phyloP scores from a whole-genome alignment of 2,329 filamentous ascomycete genomes.

The Aphanocladium album region DNA sequence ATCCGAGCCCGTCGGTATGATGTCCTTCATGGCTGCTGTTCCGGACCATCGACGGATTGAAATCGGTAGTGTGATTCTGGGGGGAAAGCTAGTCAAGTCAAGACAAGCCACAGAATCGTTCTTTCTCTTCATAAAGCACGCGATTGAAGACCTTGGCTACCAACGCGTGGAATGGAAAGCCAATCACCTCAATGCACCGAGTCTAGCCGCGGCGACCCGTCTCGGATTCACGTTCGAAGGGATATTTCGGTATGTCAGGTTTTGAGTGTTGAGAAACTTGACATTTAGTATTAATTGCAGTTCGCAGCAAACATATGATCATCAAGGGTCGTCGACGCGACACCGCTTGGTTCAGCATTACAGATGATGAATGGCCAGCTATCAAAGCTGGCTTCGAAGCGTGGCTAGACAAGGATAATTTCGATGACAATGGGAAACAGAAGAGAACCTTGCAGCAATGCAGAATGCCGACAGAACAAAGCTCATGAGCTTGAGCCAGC shows the following conservation, averaged over 20 bases:
- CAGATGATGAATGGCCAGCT: conserved; percentile 53
- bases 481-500: background rate
- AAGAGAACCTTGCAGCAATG: conserved; percentile 37
- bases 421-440: conserved; percentile 50
- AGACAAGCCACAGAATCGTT: conserved; percentile 52
- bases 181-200: conserved; percentile 50
- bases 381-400: conserved; percentile 41
- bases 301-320: conserved; percentile 50
- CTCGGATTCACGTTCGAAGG: conserved; percentile 58
- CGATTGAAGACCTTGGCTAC: conserved; percentile 50
- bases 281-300: background rate
- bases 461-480: conserved; percentile 14
- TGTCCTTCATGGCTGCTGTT: conserved; percentile 43
- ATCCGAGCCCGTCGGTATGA: conserved; percentile 35
- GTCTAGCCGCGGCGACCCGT: conserved; percentile 48
- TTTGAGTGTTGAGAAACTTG: background rate
- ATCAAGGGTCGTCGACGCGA: conserved; percentile 52
- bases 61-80: conserved; percentile 52
- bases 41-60: conserved; percentile 48
- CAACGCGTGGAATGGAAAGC: conserved; percentile 61
- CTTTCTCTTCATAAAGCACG: conserved; percentile 49
- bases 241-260: conserved; percentile 39
- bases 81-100: conserved; percentile 46
- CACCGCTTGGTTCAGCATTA: conserved; percentile 55
- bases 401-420: conserved; percentile 53